Evolutionary conservation across 2,329 filamentous ascomycete species (phyloP), one percentile per base, ranked within the genome.

Genomic region (Aspergillus fructus): DNA sequence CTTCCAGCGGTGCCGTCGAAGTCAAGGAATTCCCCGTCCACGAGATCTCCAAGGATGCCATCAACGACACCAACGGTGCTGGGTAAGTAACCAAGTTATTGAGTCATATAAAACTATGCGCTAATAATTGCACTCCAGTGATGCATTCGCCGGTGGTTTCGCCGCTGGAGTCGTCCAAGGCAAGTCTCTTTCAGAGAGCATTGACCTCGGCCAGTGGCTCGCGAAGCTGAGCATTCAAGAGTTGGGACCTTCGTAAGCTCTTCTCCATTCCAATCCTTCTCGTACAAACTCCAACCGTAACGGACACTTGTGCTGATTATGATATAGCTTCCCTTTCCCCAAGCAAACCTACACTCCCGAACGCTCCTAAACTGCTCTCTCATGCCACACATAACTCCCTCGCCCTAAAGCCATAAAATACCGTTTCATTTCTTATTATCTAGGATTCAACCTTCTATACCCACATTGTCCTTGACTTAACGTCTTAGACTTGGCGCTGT

Each of bases 181-280:
- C 76, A 90, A 94, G 81, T 74, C 85, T 54, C 83, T 99, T 50
- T 87, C 89, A 68, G 85, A 87, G 65, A 84, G 84, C 70, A 84
- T 99, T 67, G 90, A 97, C 75, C 90, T 94, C 84, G 94, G 94
- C 64, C 93, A 97, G 79, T 99, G 94, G 94, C 85, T 99, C 65
- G 94, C 94, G 49, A 89, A 89, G 71, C 82, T 96, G 70, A 94
- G 92, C 83, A 93, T 99, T 75, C 88, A 93, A 81, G 93, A 97
- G 80, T 82, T 97, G 68, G 94, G 94, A 69, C 93, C 93, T 78
- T 94, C 92, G 89, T 97, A 89, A 83, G 90, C 89, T 56, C 63
- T 41, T 15, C n/a, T 5, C 15, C 50, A 56, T 47, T 39, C 24
- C 9, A 4, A 48, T 42, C n/a, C 33, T 19, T 15, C 40, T 50